Conservation (phyloP, 73 alveolate species). For the Tetrahymena thermophila region DNA sequence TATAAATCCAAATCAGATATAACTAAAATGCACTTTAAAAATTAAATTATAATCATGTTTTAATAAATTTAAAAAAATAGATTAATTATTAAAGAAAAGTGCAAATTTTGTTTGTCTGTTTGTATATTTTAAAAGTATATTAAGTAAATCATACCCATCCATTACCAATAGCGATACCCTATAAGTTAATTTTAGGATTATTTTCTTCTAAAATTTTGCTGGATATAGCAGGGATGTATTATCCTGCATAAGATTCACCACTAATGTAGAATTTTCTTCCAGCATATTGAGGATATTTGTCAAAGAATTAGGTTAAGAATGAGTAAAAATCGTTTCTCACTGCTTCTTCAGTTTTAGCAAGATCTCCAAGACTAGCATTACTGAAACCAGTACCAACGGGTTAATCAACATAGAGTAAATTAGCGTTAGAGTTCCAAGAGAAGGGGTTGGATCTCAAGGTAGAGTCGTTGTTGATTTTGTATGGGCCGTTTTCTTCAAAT, state of each 20-base stretch:
- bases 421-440: slow-evolving; percentile 86
- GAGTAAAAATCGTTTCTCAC: slow-evolving; percentile 31
- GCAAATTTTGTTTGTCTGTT: background rate
- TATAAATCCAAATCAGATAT: no score
- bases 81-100: background rate
- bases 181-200: background rate
- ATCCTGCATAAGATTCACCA: slow-evolving; percentile 95
- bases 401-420: slow-evolving; percentile 75
- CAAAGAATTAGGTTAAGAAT: slow-evolving; percentile 32
- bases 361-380: background rate
- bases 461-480: slow-evolving; percentile 46
- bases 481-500: slow-evolving; percentile 82
- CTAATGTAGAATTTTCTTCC: slow-evolving; percentile 68
- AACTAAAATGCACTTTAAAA: no score
- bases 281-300: slow-evolving; percentile 47
- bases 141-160: background rate
- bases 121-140: background rate
- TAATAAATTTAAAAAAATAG: no score
- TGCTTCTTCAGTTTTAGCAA: slow-evolving; percentile 17
- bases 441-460: slow-evolving; percentile 58
- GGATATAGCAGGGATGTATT: slow-evolving; percentile 64
- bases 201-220: background rate
- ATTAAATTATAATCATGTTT: no score
- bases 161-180: background rate
- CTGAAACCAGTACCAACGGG: slow-evolving; percentile 97